Base-by-base conservation (phyloP, 2,329 filamentous ascomycete genomes). In the Tolypocladium capitatum region DNA sequence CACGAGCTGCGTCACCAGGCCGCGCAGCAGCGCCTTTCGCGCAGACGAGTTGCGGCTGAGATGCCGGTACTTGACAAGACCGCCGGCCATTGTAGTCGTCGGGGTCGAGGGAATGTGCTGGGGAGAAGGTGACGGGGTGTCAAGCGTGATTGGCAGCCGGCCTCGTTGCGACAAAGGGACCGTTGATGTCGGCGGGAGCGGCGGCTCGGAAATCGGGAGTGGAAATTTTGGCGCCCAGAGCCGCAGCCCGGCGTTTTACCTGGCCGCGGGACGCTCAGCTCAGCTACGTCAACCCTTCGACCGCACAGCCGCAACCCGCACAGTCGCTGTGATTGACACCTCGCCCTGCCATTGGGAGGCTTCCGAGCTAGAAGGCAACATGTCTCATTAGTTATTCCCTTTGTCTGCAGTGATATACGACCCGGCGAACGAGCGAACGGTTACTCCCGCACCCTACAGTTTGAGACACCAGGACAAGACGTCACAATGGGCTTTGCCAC, bases 1-100 rank as follows among this genome's bases (percentile, higher is more conserved):
- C 70, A 98, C 85, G 56, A 98, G 84, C 47, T 91, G 92, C 56
- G 91, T 95, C 64, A 97, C 90, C 52, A 98, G 76, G 69, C 97
- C 96, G 61, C 92, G 88, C 56, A 98, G 82, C 57, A 98, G 80
- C 46, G 92, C 91, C 71, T 91, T 81, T 64, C 92, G 81, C 65
- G 96, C 92, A 48, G 91, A 74, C 46, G 89, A 95, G 56, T 80
- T 76, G 58, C 92, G 89, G 68, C 82, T 83, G 52, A 98, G 74
- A 68, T 94, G 86, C 57, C 92, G 84, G 71, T 91, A 95, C 72
- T 89, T 94, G 66, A 87, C 78, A 55, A 80, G 75, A 56, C 86
- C 88, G 60, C 89, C 89, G 55, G 88, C 89, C 90, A 96, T 95
- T 56, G 51, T 31, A 7, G 30, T 38, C 27, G 46, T 32, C 33